Percentiles rank a stretch among this genome's conserved stretches.
Evolutionary conservation across 1,284 basidiomycete genomes (phyloP).

Genomic region (Heterobasidion annosum): DNA sequence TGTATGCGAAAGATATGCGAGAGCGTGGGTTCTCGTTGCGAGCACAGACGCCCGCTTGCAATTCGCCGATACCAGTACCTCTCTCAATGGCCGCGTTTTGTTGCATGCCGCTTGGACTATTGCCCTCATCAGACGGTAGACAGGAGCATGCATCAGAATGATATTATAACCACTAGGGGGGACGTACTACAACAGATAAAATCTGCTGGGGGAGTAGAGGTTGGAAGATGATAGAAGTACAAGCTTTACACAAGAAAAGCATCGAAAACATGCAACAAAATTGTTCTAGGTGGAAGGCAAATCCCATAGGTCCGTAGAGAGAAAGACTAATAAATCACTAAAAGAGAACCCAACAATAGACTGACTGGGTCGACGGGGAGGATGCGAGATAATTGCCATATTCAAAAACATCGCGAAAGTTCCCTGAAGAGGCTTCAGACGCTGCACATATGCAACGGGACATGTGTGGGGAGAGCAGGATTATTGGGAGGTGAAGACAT

Average conservation of each 20-base stretch:
- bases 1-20: background rate
- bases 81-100: no score
- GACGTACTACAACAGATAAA: slow-evolving; percentile 17
- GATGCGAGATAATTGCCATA: background rate
- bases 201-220: slow-evolving; percentile 11
- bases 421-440: no score
- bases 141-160: slow-evolving; percentile 4
- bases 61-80: no score
- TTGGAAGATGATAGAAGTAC: background rate
- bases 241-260: background rate
- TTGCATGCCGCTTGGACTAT: no score
- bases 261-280: slow-evolving; percentile 8
- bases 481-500: slow-evolving; percentile 1
- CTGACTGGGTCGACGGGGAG: slow-evolving; percentile 2
- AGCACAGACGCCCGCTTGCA: no score
- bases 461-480: slow-evolving; percentile 5
- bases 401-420: no score
- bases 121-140: no score
- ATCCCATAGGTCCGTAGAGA: slow-evolving; percentile 3
- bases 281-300: background rate
- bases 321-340: slow-evolving; percentile 5
- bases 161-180: slow-evolving; percentile 26
- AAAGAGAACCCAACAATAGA: slow-evolving; percentile 1
- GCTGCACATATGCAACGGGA: slow-evolving; percentile 2
- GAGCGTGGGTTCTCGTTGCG: no score